A percentile compares a stretch with the other conserved stretches of the same genome.
Evolutionary conservation across 345 rosid species (phyloP).

Genomic region (Combretum micranthum): DNA sequence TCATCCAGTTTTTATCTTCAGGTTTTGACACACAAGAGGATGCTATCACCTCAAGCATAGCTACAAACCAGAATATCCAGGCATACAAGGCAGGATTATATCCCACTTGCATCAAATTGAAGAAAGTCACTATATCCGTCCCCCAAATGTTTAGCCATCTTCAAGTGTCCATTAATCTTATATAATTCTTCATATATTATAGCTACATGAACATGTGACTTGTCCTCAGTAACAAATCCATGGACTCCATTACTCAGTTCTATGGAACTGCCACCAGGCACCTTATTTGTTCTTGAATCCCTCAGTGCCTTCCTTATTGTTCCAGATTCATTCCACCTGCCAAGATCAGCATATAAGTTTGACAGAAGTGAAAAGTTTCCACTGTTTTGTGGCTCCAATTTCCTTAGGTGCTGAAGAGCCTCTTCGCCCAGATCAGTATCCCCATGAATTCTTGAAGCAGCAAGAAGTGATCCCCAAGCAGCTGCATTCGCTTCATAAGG

Average conservation of each 20-base stretch:
- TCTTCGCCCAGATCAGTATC: slow-evolving; percentile 49
- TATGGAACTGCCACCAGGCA: slow-evolving; percentile 58
- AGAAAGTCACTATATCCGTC: slow-evolving; percentile 11
- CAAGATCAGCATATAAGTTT: slow-evolving; percentile 42
- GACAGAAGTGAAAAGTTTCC: slow-evolving; percentile 69
- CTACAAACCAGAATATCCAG: too few species aligned
- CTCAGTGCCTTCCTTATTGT: slow-evolving; percentile 54
- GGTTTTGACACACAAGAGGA: neutral
- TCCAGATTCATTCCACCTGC: slow-evolving; percentile 62
- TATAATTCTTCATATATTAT: slow-evolving; percentile 29
- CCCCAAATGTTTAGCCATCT: slow-evolving; percentile 13
- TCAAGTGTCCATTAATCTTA: slow-evolving; percentile 30
- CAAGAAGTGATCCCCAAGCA: slow-evolving; percentile 79
- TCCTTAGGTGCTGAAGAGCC: slow-evolving; percentile 42
- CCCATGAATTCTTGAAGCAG: slow-evolving; percentile 53
- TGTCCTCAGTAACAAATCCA: slow-evolving; percentile 49
- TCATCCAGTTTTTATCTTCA: neutral
- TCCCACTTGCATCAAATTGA: slow-evolving; percentile 15
- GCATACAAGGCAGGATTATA: neutral
- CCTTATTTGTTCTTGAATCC: slow-evolving; percentile 47
- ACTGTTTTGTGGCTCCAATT: slow-evolving; percentile 67
- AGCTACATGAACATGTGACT: slow-evolving; percentile 32
- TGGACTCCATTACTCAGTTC: slow-evolving; percentile 39
- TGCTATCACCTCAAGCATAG: too few species aligned
- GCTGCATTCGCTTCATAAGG: slow-evolving; percentile 66